Conservation (phyloP, 352 stramenopile genomes). For the Phytophthora cryptogea region DNA sequence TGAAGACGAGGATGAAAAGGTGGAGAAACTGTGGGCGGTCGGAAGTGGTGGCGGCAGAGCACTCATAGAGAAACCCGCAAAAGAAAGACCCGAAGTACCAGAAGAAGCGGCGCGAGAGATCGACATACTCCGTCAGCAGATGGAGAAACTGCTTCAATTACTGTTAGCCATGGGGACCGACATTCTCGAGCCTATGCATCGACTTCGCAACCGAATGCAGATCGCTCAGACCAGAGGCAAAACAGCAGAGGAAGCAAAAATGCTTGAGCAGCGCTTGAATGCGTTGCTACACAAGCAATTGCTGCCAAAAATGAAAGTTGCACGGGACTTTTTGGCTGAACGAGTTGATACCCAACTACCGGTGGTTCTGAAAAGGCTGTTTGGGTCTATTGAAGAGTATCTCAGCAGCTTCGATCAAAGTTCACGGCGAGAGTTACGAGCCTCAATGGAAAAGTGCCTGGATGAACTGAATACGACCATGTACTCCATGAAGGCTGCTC, state of each 20-base stretch:
- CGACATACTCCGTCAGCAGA: constrained; percentile 16
- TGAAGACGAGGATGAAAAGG: constrained; percentile 14
- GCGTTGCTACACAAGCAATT: constrained; percentile 28
- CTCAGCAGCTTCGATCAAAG: constrained; percentile 18
- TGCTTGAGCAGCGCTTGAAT: constrained; percentile 61
- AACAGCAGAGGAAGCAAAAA: constrained; percentile 79
- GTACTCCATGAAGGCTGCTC: constrained; percentile 7
- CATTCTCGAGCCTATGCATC: constrained; percentile 56
- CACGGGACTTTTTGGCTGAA: constrained; percentile 10
- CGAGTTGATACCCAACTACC: constrained; percentile 11
- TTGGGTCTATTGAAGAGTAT: constrained; percentile 29
- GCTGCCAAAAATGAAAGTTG: constrained; percentile 10
- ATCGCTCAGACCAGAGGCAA: constrained; percentile 46
- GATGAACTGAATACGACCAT: constrained; percentile 18
- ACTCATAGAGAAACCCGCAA: constrained; percentile 23
- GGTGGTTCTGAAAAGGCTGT: constrained; percentile 18
- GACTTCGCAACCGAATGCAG: constrained; percentile 45
- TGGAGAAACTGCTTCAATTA: constrained; percentile 26
- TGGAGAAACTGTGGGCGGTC: constrained; percentile 28
- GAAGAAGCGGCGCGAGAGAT: constrained; percentile 26
- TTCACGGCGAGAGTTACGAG: constrained; percentile 20
- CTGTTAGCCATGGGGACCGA: constrained; percentile 34
- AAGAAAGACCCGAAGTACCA: constrained; percentile 28
- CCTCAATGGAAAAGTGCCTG: constrained; percentile 18
- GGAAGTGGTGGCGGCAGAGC: constrained; percentile 25